phyloP scores from a whole-genome alignment of 192 early-diverging fungal species.

The Coemansia sp. region DNA sequence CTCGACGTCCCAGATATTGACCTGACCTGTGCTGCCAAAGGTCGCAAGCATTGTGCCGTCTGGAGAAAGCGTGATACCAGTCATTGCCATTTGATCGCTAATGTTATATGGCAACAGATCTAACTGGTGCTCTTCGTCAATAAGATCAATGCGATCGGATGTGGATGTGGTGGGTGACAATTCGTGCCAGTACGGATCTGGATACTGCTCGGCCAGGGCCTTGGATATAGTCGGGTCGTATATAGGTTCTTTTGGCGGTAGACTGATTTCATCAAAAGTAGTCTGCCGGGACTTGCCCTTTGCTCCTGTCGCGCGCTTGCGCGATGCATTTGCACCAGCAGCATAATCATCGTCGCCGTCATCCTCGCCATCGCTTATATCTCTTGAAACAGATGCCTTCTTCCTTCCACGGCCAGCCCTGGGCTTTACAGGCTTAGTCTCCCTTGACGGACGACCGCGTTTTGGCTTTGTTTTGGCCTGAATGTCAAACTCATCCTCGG shows the following conservation, averaged over 20 bases:
- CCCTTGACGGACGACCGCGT: conserved; percentile 45
- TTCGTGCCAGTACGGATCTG: conserved; percentile 51
- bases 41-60: conserved; percentile 87
- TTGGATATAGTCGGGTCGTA: conserved; percentile 60
- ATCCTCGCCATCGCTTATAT: conserved; percentile 22
- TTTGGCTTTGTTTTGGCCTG: conserved; percentile 25
- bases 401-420: conserved; percentile 44
- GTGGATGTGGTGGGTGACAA: background rate
- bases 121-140: conserved; percentile 73
- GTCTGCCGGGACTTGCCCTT: conserved; percentile 51
- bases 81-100: conserved; percentile 79
- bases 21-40: conserved; percentile 77
- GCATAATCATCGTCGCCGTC: conserved; percentile 26
- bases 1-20: conserved; percentile 80
- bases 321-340: conserved; percentile 11
- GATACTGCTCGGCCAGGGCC: conserved; percentile 59
- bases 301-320: conserved; percentile 14
- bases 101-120: conserved; percentile 65
- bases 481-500: conserved; percentile 30
- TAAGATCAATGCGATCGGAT: conserved; percentile 44
- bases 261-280: conserved; percentile 45
- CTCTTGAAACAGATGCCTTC: conserved; percentile 19
- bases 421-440: conserved; percentile 24
- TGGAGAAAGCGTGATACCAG: conserved; percentile 79
- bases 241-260: conserved; percentile 16